Evolutionary conservation across 2,329 filamentous ascomycete genomes (phyloP).

Genomic region (Huntiella bhutanensis): DNA sequence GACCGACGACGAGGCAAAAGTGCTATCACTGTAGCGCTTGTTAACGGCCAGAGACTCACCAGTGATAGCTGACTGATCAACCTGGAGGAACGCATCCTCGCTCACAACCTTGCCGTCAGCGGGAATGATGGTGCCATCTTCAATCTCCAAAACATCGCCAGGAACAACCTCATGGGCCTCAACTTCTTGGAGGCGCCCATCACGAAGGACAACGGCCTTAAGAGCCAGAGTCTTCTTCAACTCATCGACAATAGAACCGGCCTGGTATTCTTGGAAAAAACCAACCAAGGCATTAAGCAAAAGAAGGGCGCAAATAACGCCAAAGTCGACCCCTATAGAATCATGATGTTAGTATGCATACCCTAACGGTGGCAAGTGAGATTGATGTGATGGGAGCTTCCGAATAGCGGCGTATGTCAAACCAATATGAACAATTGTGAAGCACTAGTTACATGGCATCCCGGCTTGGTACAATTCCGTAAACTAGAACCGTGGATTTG

Average conservation of each 20-base stretch:
- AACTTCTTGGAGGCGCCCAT: slow-evolving; percentile 55
- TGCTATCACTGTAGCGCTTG: slow-evolving; percentile 64
- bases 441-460: too few relatives aligned
- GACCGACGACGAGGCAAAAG: slow-evolving; percentile 71
- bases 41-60: slow-evolving; percentile 83
- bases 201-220: slow-evolving; percentile 72
- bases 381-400: too few relatives aligned
- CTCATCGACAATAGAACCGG: slow-evolving; percentile 76
- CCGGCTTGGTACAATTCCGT: too few relatives aligned
- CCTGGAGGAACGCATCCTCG: slow-evolving; percentile 49
- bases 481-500: not conserved
- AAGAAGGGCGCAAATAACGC: slow-evolving; percentile 70
- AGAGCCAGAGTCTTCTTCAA: slow-evolving; percentile 79
- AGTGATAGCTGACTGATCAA: slow-evolving; percentile 41
- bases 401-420: too few relatives aligned
- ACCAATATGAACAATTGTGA: too few relatives aligned
- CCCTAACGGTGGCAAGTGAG: too few relatives aligned
- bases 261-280: slow-evolving; percentile 80
- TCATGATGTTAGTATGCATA: slow-evolving; percentile 7
- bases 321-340: slow-evolving; percentile 57
- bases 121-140: slow-evolving; percentile 76
- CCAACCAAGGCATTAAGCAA: slow-evolving; percentile 71
- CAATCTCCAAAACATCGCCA: slow-evolving; percentile 74
- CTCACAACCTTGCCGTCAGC: slow-evolving; percentile 76
- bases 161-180: slow-evolving; percentile 72